Evolutionary conservation across 164 flowering plant genomes (phyloP), one percentile per base, ranked within the genome.

Genomic region (Vitis amurensis): DNA sequence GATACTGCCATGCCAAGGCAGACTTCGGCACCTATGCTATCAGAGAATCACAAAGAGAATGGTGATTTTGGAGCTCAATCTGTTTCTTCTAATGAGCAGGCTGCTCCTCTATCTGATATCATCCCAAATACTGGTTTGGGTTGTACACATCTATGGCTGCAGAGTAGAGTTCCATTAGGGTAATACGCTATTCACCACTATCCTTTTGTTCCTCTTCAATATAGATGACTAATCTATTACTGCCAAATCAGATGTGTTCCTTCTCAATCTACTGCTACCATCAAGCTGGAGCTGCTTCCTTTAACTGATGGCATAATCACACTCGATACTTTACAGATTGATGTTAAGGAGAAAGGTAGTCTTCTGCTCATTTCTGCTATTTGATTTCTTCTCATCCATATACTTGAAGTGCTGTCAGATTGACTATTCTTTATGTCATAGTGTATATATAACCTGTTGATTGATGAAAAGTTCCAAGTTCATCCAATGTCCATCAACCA

Each of bases 131-230:
- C 84, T 78, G 92, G 84, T 67, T 71, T 87, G 75, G 85, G 88
- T 49, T 91, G 97, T 76, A 86, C 94, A 1, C 99, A 96, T 83
- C 77, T 93, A 50, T 96, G 98, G 97, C 85, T 96, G 78, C 98
- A 93, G 82, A 96, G 99, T 68, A 85, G 93, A 82, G 91, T 91
- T 83, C 99, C 99, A 66, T 74, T 96, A 16, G 99, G 99, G 99
- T 96, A 90, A 82, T 66, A 66, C 17, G 31, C 13, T 10, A 31
- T 70, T 51, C 55, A 51, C 55, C 27, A 23, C 27, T 17, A 9
- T 15, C 59, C 50, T 31, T 16, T 65, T 23, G 23, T 63, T 65
- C 48, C 29, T 55, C 15, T 19, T 47, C 52, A 57, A 30, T 48
- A 23, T 11, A 16, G 50, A 49, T 48, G 15, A 59, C 63, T 56